Percentiles rank a stretch among this genome's conserved stretches.
These are phyloP conservation scores for Aspergillus fischeri DNA, from an alignment of 2,329 filamentous ascomycete species.

Conservation along the genomic window DNA sequence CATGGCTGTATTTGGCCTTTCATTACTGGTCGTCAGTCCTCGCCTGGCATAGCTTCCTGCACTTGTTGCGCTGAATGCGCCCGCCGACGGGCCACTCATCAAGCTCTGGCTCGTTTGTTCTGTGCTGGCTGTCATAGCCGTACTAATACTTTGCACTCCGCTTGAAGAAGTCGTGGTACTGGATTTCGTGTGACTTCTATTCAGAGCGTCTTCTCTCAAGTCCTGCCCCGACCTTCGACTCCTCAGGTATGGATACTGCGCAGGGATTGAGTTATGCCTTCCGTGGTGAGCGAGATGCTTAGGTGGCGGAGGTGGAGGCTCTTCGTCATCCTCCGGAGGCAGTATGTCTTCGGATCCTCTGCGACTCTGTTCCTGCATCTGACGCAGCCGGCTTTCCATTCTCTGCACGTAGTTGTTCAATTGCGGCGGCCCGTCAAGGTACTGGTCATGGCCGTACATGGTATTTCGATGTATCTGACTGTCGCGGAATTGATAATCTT, in stretches of 20 bases:
- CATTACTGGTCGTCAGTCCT: conserved; percentile 41
- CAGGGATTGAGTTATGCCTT: conserved; percentile 41
- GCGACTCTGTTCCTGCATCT: conserved; percentile 57
- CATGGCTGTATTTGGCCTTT: conserved; percentile 44
- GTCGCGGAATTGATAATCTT: conserved; percentile 54
- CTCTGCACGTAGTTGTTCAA: conserved; percentile 83
- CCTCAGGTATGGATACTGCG: conserved; percentile 33
- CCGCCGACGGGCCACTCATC: conserved; percentile 90
- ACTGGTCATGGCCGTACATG: conserved; percentile 32
- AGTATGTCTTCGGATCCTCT: conserved; percentile 48
- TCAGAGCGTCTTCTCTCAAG: conserved; percentile 64
- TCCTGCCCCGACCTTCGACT: conserved; percentile 62
- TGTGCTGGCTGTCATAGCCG: conserved; percentile 64
- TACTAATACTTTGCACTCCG: conserved; percentile 64
- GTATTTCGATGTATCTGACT: conserved; percentile 50
- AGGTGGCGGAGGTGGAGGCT: conserved; percentile 60
- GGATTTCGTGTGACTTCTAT: conserved; percentile 82
- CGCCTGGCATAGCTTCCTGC: conserved; percentile 87
- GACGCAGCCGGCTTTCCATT: conserved; percentile 79
- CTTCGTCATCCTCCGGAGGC: conserved; percentile 45
- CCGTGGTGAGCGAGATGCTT: conserved; percentile 45
- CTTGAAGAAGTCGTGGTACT: conserved; percentile 75
- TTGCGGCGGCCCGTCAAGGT: conserved; percentile 59
- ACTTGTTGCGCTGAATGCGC: conserved; percentile 89
- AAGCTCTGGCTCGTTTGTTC: conserved; percentile 77